Evolutionary conservation across 495 filamentous ascomycete genomes (phyloP).

Genomic region (Penicillium macrosclerotiorum): DNA sequence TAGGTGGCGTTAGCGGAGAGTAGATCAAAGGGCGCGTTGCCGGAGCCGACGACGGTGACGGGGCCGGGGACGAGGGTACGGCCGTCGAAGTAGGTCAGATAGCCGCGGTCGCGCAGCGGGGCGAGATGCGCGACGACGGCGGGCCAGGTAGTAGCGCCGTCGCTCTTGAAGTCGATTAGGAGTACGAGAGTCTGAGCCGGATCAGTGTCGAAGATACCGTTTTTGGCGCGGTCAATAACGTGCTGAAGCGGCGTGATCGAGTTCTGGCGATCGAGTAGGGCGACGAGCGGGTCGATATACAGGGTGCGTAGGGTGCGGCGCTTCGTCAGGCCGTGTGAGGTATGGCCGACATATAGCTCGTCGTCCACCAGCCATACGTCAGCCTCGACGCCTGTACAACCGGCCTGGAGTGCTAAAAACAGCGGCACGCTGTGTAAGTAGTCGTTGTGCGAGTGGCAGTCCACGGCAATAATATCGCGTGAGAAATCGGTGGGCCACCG

Average conservation of each 20-base stretch:
- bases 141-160: slow-evolving; percentile 34
- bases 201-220: slow-evolving; percentile 59
- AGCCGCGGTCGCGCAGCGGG: slow-evolving; percentile 36
- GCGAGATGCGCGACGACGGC: slow-evolving; percentile 38
- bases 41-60: slow-evolving; percentile 45
- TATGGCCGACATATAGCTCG: slow-evolving; percentile 53
- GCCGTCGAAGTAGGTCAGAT: slow-evolving; percentile 41
- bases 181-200: slow-evolving; percentile 27
- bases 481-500: not conserved
- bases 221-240: slow-evolving; percentile 15
- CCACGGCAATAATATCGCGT: slow-evolving; percentile 10
- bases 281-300: slow-evolving; percentile 63
- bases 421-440: slow-evolving; percentile 60
- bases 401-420: slow-evolving; percentile 47
- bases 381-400: slow-evolving; percentile 67
- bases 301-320: slow-evolving; percentile 46
- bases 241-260: not conserved
- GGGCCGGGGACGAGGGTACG: slow-evolving; percentile 33
- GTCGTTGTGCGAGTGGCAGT: slow-evolving; percentile 66
- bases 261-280: slow-evolving; percentile 20
- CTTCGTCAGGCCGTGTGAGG: not conserved
- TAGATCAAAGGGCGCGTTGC: slow-evolving; percentile 46
- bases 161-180: slow-evolving; percentile 44
- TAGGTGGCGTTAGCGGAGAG: slow-evolving; percentile 15
- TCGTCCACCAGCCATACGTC: slow-evolving; percentile 64